Conservation (phyloP, 2,329 filamentous ascomycete genomes). For the Penicillium hordei region DNA sequence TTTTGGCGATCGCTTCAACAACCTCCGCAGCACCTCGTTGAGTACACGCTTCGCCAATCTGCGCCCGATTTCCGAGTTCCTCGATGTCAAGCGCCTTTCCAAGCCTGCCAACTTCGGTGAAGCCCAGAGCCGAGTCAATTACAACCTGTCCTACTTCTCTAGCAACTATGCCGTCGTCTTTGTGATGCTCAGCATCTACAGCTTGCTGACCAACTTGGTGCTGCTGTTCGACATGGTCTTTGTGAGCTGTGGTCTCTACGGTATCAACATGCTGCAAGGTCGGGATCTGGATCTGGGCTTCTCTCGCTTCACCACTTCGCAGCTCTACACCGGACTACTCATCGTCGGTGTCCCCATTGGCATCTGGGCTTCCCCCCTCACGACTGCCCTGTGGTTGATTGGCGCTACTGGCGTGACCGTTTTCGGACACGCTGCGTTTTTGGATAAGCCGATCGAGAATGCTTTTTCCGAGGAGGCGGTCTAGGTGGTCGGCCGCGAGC, state of each 20-base stretch:
- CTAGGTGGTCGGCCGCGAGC: slow-evolving; percentile 99
- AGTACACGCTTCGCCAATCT: slow-evolving; percentile 87
- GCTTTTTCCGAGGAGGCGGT: slow-evolving; percentile 99
- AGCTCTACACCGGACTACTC: slow-evolving; percentile 88
- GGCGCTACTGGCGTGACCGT: slow-evolving; percentile 93
- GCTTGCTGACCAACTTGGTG: slow-evolving; percentile 79
- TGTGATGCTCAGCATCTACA: slow-evolving; percentile 93
- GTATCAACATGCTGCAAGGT: slow-evolving; percentile 87
- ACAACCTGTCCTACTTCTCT: slow-evolving; percentile 95
- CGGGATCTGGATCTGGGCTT: slow-evolving; percentile 83
- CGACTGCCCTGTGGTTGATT: slow-evolving; percentile 89
- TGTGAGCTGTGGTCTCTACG: slow-evolving; percentile 80
- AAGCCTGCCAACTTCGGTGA: slow-evolving; percentile 91
- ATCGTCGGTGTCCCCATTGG: slow-evolving; percentile 80
- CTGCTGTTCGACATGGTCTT: slow-evolving; percentile 92
- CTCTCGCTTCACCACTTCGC: slow-evolving; percentile 80
- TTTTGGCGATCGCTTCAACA: slow-evolving; percentile 85
- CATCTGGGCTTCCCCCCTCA: slow-evolving; percentile 79
- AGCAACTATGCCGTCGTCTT: slow-evolving; percentile 98
- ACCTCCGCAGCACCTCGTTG: slow-evolving; percentile 75
- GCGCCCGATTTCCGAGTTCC: slow-evolving; percentile 85
- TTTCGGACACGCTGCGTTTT: slow-evolving; percentile 87
- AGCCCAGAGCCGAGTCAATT: slow-evolving; percentile 89
- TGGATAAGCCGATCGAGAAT: slow-evolving; percentile 99
- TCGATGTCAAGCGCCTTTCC: slow-evolving; percentile 91